Conservation (phyloP, 1,284 basidiomycete genomes). For the Xerocomus nothofagi region DNA sequence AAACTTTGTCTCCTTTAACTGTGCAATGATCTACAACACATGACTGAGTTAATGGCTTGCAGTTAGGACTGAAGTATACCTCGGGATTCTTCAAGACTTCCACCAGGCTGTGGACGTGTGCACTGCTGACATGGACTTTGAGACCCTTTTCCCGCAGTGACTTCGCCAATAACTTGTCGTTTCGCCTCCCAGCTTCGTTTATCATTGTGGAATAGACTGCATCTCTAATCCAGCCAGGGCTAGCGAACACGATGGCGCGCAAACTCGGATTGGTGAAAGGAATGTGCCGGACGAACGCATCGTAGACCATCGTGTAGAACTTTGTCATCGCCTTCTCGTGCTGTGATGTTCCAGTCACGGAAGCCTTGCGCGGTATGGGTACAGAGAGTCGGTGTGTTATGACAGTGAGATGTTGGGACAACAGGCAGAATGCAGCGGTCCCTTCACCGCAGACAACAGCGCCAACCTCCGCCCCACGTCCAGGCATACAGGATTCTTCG, state of each 20-base stretch:
- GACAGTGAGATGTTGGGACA: slow-evolving; percentile 97
- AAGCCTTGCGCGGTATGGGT: slow-evolving; percentile 89
- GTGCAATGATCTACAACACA: slow-evolving; percentile 55
- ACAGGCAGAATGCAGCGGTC: slow-evolving; percentile 88
- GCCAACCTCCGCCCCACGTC: slow-evolving; percentile 92
- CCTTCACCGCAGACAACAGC: slow-evolving; percentile 97
- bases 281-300: slow-evolving; percentile 87
- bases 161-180: slow-evolving; percentile 81
- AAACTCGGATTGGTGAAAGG: slow-evolving; percentile 75
- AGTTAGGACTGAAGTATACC: slow-evolving; percentile 43
- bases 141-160: slow-evolving; percentile 82
- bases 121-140: slow-evolving; percentile 89
- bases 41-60: not conserved
- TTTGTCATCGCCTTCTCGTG: slow-evolving; percentile 86
- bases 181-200: slow-evolving; percentile 75
- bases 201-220: slow-evolving; percentile 86
- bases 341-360: slow-evolving; percentile 73
- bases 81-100: slow-evolving; percentile 95
- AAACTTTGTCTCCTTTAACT: slow-evolving; percentile 97
- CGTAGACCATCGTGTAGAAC: slow-evolving; percentile 86
- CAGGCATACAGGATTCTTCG: slow-evolving; percentile 87
- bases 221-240: slow-evolving; percentile 95
- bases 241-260: slow-evolving; percentile 92
- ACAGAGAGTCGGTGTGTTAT: slow-evolving; percentile 91
- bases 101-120: slow-evolving; percentile 94